Conservation (phyloP, 306 rosid genomes). For the Inga laurina region DNA sequence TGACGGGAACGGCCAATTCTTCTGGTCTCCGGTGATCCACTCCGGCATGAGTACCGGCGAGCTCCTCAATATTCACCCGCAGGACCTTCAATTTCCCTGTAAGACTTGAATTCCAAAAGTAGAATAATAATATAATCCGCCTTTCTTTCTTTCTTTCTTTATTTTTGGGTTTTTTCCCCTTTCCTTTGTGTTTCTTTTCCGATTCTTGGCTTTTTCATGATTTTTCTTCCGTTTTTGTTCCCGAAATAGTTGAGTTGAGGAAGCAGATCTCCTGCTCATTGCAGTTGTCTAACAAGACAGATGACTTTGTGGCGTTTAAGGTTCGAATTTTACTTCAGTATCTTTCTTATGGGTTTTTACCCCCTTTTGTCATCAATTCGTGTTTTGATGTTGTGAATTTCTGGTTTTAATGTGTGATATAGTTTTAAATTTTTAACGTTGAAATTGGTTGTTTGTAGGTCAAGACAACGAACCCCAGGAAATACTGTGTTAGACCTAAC, state of each 20-base stretch:
- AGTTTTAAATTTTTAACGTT: constrained; percentile 33
- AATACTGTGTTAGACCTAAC: constrained; percentile 96
- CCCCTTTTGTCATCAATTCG: background rate
- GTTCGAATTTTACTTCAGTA: constrained; percentile 36
- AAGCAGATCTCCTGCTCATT: constrained; percentile 94
- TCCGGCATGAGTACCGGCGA: constrained; percentile 81
- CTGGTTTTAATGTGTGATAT: constrained; percentile 15
- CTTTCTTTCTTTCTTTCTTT: background rate
- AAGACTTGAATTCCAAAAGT: constrained; percentile 13
- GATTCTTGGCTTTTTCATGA: constrained; percentile 38
- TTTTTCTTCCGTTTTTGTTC: constrained; percentile 12
- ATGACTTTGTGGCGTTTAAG: constrained; percentile 81
- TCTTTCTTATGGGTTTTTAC: background rate
- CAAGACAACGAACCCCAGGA: constrained; percentile 91
- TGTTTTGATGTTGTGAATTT: background rate
- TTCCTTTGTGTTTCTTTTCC: constrained; percentile 12
- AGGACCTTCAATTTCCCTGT: constrained; percentile 89
- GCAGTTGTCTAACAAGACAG: constrained; percentile 71
- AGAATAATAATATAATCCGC: background rate
- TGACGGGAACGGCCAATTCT: constrained; percentile 33
- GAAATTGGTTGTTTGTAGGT: constrained; percentile 59
- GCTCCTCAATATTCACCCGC: constrained; percentile 74
- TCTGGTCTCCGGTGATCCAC: constrained; percentile 33
- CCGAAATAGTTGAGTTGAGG: constrained; percentile 72
- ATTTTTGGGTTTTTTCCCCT: background rate